Conservation (phyloP, 2,329 filamentous ascomycete genomes). For the Neofusicoccum kwambonambiense region DNA sequence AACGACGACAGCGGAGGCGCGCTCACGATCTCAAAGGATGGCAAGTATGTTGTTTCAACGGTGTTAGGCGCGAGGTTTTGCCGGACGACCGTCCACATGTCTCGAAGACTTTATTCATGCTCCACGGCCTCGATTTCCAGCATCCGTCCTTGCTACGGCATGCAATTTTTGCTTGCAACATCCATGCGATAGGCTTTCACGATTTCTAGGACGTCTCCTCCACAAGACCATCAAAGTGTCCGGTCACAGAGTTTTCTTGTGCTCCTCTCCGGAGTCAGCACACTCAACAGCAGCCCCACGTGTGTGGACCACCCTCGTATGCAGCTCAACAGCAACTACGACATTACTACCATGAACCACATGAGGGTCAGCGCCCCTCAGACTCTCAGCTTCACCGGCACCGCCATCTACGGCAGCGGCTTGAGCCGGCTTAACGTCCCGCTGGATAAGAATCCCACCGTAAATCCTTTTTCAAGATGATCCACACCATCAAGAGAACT, state of each 20-base stretch:
- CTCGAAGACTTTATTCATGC: constrained; percentile 69
- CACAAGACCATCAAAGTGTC: no score
- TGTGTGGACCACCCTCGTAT: constrained; percentile 85
- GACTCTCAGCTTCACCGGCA: constrained; percentile 65
- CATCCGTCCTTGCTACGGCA: constrained; percentile 87
- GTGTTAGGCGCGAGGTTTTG: constrained; percentile 81
- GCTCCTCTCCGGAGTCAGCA: constrained; percentile 53
- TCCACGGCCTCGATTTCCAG: constrained; percentile 84
- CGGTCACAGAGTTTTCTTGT: no score
- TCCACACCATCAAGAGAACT: constrained; percentile 82
- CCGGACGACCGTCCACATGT: constrained; percentile 86
- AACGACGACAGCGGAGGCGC: constrained; percentile 57
- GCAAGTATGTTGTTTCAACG: constrained; percentile 86
- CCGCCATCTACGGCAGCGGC: constrained; percentile 81
- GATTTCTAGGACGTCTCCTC: no score
- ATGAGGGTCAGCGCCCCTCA: constrained; percentile 63
- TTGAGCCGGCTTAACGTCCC: constrained; percentile 86
- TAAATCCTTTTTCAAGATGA: constrained; percentile 76
- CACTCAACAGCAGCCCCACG: constrained; percentile 66
- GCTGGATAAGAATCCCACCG: constrained; percentile 68
- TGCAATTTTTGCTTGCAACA: constrained; percentile 53
- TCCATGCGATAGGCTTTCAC: no score
- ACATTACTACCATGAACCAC: constrained; percentile 54
- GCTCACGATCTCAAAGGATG: constrained; percentile 69
- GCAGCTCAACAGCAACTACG: constrained; percentile 45